phyloP scores from a whole-genome alignment of 2,329 filamentous ascomycete genomes.

The Verticillium klebahnii region DNA sequence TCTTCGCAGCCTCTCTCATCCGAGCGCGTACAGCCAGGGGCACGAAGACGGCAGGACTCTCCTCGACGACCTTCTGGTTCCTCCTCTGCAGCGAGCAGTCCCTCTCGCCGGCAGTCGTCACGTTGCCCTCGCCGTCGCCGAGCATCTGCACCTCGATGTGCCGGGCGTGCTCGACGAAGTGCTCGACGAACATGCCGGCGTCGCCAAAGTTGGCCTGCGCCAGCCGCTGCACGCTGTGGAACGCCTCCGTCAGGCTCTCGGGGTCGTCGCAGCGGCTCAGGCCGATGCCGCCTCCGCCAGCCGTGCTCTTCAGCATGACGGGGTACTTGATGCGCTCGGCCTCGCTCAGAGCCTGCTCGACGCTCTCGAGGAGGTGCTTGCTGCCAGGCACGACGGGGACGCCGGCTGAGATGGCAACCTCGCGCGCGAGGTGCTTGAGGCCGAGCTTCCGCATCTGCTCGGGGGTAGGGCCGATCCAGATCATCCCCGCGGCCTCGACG shows the following conservation, averaged over 20 bases:
- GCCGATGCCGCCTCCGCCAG: conserved; percentile 41
- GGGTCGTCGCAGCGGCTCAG: conserved; percentile 30
- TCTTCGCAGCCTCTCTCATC: conserved; percentile 32
- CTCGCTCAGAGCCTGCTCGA: conserved; percentile 21
- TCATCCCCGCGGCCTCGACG: conserved; percentile 48
- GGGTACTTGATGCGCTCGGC: conserved; percentile 28
- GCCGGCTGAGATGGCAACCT: conserved; percentile 21
- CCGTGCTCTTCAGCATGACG: conserved; percentile 43
- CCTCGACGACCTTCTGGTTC: conserved; percentile 48
- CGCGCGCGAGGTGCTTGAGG: conserved; percentile 31
- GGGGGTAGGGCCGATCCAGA: conserved; percentile 55
- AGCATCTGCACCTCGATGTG: conserved; percentile 48
- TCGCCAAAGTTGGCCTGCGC: conserved; percentile 37
- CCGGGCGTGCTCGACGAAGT: conserved; percentile 32
- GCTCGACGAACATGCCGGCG: conserved; percentile 34
- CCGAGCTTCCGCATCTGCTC: conserved; percentile 33
- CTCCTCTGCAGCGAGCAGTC: conserved; percentile 47
- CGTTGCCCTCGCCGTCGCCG: conserved; percentile 36
- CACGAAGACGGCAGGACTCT: conserved; percentile 33
- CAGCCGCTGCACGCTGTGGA: conserved; percentile 31
- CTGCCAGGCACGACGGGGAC: conserved; percentile 31
- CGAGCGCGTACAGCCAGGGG: conserved; percentile 19
- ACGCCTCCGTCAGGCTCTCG: conserved; percentile 22
- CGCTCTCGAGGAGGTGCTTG: conserved; percentile 17
- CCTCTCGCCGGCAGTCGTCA: conserved; percentile 36